Conservation (phyloP, 2,329 filamentous ascomycete genomes). For the Clonostachys rosea region DNA sequence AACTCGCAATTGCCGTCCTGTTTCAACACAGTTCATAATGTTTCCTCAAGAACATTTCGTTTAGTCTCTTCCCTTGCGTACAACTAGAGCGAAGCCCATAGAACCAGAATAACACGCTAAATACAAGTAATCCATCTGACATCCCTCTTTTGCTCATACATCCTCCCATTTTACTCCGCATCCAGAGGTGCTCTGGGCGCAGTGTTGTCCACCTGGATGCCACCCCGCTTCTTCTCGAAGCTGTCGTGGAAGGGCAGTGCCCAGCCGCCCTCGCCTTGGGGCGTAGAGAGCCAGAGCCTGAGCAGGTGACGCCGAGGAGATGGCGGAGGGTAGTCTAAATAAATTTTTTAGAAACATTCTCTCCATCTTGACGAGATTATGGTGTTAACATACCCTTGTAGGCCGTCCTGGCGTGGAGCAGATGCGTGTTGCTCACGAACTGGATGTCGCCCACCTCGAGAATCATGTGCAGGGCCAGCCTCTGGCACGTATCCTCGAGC, state of each 20-base stretch:
- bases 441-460: conserved; percentile 86
- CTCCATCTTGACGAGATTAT: neutral
- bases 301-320: conserved; percentile 64
- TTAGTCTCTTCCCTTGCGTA: too few relatives aligned
- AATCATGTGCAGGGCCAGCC: conserved; percentile 75
- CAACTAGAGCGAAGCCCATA: too few relatives aligned
- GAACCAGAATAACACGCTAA: too few relatives aligned
- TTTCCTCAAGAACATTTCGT: too few relatives aligned
- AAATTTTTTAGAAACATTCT: neutral
- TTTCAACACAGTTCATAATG: too few relatives aligned
- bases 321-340: neutral
- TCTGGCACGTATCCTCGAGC: conserved; percentile 67
- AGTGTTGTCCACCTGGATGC: conserved; percentile 81
- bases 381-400: conserved; percentile 45
- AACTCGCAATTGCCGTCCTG: too few relatives aligned
- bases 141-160: too few relatives aligned
- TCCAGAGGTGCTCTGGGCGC: conserved; percentile 71
- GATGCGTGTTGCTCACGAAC: conserved; percentile 74
- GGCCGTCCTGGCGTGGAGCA: conserved; percentile 75
- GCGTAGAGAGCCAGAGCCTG: conserved; percentile 79
- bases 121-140: too few relatives aligned
- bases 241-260: conserved; percentile 77
- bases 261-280: conserved; percentile 81
- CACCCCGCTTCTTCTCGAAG: conserved; percentile 79
- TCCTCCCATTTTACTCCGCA: conserved; percentile 53